Conservation (phyloP, 2,329 filamentous ascomycete species). For the Penicillium sp. region DNA sequence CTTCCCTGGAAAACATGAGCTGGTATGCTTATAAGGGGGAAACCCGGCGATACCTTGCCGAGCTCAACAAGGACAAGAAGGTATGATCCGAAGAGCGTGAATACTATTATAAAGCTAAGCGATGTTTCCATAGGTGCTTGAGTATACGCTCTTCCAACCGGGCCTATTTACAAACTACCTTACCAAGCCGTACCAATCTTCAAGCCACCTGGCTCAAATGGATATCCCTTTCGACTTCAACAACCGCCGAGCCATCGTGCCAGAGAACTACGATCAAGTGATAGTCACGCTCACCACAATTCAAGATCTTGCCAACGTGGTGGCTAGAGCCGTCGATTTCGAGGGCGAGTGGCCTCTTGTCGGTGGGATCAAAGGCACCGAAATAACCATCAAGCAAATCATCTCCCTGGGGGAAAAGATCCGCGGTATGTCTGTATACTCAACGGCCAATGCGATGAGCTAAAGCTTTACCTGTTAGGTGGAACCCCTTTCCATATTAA, state of each 20-base stretch:
- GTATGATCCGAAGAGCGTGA: constrained; percentile 24
- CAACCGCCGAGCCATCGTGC: constrained; percentile 31
- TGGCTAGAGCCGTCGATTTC: constrained; percentile 40
- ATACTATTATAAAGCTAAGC: background rate
- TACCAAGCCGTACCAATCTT: constrained; percentile 49
- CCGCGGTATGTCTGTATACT: constrained; percentile 27
- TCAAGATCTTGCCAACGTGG: constrained; percentile 37
- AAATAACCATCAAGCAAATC: constrained; percentile 29
- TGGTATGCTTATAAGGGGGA: constrained; percentile 54
- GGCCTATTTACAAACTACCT: constrained; percentile 57
- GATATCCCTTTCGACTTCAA: constrained; percentile 38
- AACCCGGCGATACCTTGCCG: constrained; percentile 50
- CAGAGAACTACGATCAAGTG: constrained; percentile 32
- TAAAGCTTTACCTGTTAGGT: constrained; percentile 1
- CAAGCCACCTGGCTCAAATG: constrained; percentile 43
- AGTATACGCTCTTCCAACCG: constrained; percentile 58
- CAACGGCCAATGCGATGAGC: constrained; percentile 1
- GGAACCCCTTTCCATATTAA: constrained; percentile 25
- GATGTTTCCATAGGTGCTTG: constrained; percentile 50
- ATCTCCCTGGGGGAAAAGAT: constrained; percentile 36
- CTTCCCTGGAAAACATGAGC: constrained; percentile 39
- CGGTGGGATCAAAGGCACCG: constrained; percentile 41
- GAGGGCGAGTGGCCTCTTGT: constrained; percentile 43
- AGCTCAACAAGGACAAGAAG: constrained; percentile 51
- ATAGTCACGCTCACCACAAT: constrained; percentile 35